Conservation (phyloP, 2,329 filamentous ascomycete species). For the Paramyrothecium sp. region DNA sequence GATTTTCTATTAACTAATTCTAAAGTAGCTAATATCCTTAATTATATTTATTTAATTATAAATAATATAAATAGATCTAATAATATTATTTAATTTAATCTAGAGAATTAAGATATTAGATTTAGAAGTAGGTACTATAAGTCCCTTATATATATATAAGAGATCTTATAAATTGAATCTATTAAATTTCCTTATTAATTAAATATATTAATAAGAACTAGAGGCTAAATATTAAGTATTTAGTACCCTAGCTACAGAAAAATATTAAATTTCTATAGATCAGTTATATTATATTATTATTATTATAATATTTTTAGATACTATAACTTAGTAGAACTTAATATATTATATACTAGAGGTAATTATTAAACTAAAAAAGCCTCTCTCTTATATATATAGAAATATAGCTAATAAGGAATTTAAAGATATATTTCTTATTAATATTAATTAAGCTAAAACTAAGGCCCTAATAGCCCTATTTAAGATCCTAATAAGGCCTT, state of each 20-base stretch:
- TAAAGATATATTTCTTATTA: no score
- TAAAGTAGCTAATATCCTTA: background rate
- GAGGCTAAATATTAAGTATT: background rate
- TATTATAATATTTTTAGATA: background rate
- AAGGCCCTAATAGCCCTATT: no score
- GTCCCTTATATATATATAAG: background rate
- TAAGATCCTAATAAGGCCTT: background rate
- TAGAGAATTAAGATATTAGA: background rate
- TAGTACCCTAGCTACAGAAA: no score
- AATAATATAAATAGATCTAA: background rate
- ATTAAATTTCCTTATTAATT: constrained; percentile 1
- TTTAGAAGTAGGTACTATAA: background rate
- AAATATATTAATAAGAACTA: constrained; percentile 1
- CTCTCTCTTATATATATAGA: no score
- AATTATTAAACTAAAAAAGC: no score
- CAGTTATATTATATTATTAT: constrained; percentile 5
- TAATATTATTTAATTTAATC: background rate
- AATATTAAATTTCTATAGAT: no score
- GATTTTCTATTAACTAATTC: background rate
- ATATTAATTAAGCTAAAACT: no score
- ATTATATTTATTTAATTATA: background rate
- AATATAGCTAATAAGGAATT: no score
- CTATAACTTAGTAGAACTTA: no score
- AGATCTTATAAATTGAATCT: background rate
- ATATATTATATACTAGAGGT: no score